Base-by-base conservation (phyloP, 805 yeast species). In the Lachancea fermentati region DNA sequence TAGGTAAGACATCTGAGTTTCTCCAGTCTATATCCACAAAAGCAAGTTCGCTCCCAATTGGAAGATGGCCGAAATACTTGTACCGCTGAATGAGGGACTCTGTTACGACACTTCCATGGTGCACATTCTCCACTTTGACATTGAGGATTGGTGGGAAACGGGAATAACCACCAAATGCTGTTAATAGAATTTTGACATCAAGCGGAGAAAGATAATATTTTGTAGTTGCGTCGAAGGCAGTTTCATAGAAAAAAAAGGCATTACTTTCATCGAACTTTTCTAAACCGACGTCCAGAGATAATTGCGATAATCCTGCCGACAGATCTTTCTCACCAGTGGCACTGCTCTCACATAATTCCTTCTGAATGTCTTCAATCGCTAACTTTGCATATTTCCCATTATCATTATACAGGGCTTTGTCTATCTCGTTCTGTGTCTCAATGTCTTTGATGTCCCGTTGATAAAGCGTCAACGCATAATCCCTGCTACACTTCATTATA, bases 1-100 rank as follows among this genome's bases (percentile, higher is more conserved):
- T 59, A 2, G 76, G 72, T 5, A 74, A 52, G 25, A 55, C 39
- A 17, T 52, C 70, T 65, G 69, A 39, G 59, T 61, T 38, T 62
- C 69, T 54, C 97, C 97, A 91, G 56, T 86, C 81, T 37, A 96
- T 74, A 52, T 93, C 97, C 40, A 93, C 57, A 47, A 85, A 79
- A 8, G 88, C 94, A 32, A 91, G 60, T 38, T 82, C 84, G 0
- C 96, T 82, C 1, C 97, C 97, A 19, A 76, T 58, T 0, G 98
- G 97, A 16, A 88, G 62, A 60, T 91, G 91, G 1, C 84, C 72
- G 42, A 93, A 63, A 58, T 84, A 87, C 59, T 87, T 89, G 57
- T 72, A 72, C 48, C 79, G 76, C 37, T 75, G 73, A 52, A 82
- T 48, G 3, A 60, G 45, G n/a, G 76, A 77, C 12, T 76, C 79